Percentiles rank a stretch among this genome's conserved stretches.
phyloP scores from a whole-genome alignment of 2,329 filamentous ascomycete genomes.

The Helicocarpus griseus region DNA sequence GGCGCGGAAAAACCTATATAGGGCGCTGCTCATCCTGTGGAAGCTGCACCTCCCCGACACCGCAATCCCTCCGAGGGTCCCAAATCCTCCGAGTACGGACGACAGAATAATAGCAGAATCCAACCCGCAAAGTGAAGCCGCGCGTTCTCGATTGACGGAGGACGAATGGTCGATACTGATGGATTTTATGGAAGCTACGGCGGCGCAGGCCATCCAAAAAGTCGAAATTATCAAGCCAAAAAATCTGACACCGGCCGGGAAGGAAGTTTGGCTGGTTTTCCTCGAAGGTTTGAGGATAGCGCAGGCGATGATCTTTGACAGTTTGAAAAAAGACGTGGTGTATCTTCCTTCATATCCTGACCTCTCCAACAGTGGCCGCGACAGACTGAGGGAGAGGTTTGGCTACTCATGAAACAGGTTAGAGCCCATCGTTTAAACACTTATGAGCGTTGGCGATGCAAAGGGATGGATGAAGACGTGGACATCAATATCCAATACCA shows the following conservation, averaged over 20 bases:
- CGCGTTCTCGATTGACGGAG: neutral
- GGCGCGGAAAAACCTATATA: neutral
- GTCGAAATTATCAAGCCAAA: neutral
- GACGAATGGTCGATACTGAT: neutral
- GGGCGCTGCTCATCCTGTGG: constrained; percentile 3
- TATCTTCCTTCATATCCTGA: neutral
- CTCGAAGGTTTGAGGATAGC: neutral
- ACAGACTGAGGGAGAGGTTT: neutral
- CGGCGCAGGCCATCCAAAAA: neutral
- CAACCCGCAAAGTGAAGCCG: neutral
- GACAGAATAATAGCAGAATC: neutral
- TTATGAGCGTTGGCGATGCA: neutral
- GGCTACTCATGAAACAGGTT: too few species aligned
- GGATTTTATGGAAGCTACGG: neutral
- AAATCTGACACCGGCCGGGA: neutral
- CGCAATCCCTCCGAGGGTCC: neutral
- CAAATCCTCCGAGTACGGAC: neutral
- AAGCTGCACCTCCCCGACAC: neutral
- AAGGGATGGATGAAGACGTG: neutral
- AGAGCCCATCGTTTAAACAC: too few species aligned
- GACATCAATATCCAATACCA: neutral
- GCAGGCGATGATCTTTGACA: neutral
- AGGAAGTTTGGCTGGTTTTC: neutral
- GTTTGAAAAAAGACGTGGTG: neutral
- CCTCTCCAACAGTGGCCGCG: neutral